Base-by-base conservation (phyloP, 306 rosid species). In the Pyrus betulifolia region DNA sequence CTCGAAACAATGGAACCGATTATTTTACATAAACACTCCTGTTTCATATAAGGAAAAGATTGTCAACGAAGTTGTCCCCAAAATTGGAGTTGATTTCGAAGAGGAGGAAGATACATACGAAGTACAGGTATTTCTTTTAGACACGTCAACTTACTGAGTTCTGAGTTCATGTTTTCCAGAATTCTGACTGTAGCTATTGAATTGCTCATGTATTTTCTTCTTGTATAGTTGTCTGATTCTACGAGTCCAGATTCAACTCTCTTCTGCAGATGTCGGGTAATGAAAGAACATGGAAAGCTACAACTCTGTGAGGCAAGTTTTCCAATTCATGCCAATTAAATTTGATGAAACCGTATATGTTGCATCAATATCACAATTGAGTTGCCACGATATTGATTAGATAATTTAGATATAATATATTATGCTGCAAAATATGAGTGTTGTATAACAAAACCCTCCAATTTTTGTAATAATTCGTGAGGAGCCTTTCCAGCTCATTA, bases 61-160 rank as follows among this genome's bases (percentile, higher is more conserved):
- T 44, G 13, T 58, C 8, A 44, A 45, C 2, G 70, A 81, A 66
- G 85, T 69, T 38, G 60, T 63, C 28, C 70, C 76, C 21, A 49
- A 63, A 4, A 67, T 76, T 76, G 87, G 85, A 13, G 49, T 83
- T 66, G 57, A 81, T 12, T 88, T 76, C 70, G 78, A 25, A 65
- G 78, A 62, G 78, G 85, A 88, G 58, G 87, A 85, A 69, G 87
- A 85, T 23, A 28, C 69, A 28, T 88, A 80, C 82, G 74, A 58
- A 27, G 84, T 87, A 5, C 70, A 81, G 86, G 91, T 87, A 82
- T 44, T 52, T 77, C 11, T 49, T 75, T 42, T 44, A 8, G 27
- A 21, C 44, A 9, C 52, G 33, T 55, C 45, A 76, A 51, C 61
- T 64, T 49, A 19, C 28, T 44, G 65, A 8, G 45, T 42, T 42